Conservation (phyloP, 495 filamentous ascomycete genomes). For the Penicillium bialowiezense region DNA sequence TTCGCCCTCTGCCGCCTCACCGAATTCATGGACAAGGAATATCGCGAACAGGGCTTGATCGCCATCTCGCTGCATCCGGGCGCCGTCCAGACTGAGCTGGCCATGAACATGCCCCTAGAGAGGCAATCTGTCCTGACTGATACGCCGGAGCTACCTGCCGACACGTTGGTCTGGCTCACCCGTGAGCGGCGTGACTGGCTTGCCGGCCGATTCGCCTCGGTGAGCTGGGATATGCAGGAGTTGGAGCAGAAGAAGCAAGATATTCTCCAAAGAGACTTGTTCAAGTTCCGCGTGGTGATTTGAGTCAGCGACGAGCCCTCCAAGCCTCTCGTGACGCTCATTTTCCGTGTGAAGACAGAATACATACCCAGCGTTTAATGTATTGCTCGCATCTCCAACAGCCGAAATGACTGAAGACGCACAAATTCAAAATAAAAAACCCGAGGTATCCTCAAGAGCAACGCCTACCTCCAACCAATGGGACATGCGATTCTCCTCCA, state of each 20-base stretch:
- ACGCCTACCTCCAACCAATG: no score
- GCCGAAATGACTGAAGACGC: no score
- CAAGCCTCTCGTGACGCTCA: no score
- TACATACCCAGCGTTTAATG: no score
- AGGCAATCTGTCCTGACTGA: conserved; percentile 29
- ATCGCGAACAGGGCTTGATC: conserved; percentile 34
- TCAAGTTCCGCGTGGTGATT: conserved; percentile 9
- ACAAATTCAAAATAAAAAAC: no score
- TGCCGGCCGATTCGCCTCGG: conserved; percentile 43
- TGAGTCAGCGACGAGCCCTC: no score
- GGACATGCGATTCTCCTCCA: no score
- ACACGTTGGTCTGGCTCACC: conserved; percentile 47
- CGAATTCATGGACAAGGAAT: neutral
- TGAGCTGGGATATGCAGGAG: conserved; percentile 46
- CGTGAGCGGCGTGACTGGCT: conserved; percentile 47
- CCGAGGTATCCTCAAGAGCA: no score
- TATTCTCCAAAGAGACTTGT: conserved; percentile 14
- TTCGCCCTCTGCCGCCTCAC: neutral
- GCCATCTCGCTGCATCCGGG: conserved; percentile 51
- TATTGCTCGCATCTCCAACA: no score
- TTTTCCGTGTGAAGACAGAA: no score
- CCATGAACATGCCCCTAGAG: neutral
- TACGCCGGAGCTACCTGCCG: conserved; percentile 42
- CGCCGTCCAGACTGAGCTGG: conserved; percentile 45
- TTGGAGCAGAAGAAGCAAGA: conserved; percentile 36